Evolutionary conservation across 1,284 basidiomycete genomes (phyloP), one percentile per base, ranked within the genome.

Genomic region (Heterobasidion annosum): DNA sequence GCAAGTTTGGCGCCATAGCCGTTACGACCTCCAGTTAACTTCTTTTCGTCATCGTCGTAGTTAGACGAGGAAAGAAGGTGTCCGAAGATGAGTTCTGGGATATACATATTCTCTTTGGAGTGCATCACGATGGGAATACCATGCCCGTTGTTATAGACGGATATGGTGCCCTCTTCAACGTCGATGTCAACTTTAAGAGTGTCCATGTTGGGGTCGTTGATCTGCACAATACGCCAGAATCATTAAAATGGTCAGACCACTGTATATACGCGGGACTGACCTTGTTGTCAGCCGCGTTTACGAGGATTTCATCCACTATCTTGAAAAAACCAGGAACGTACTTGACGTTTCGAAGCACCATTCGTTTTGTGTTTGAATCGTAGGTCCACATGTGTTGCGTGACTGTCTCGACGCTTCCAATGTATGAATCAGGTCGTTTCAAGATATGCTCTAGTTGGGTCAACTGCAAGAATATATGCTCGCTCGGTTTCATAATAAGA

Each of bases 231-330:
- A 25, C 25, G 4, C 37, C 12, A 8, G 7, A 40, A 40, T 3
- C 37, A 10, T 12, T 40, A 3, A 40, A 40, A 12, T 8, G 37
- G 37, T 12, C 2, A 19, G 18, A 7, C 37, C 9, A 52, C 16
- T 46, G 47, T 16, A 19, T 42, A n/a, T 37, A 19, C 32, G 7
- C 35, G 48, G 7, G 18, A 64, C 66, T 52, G 59, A 91, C 96
- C 85, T 99, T 99, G 75, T 99, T 98, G 70, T 99, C 97, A 7
- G 97, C 97, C 16, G 97, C 97, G 68, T 99, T 99, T 63, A 99
- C 97, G 6, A 99, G 78, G 64, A 99, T 99, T 73, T 99, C 97
- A 66, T 99, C 97, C 48, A 99, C 89, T 67, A 99, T 99, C 78
- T 99, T 99, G 82, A 97, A 97, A 71, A 99, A 97, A 59, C 96